These are phyloP conservation scores for Kodamaea leandrae DNA, from an alignment of 805 yeast species.

Conservation along the genomic window DNA sequence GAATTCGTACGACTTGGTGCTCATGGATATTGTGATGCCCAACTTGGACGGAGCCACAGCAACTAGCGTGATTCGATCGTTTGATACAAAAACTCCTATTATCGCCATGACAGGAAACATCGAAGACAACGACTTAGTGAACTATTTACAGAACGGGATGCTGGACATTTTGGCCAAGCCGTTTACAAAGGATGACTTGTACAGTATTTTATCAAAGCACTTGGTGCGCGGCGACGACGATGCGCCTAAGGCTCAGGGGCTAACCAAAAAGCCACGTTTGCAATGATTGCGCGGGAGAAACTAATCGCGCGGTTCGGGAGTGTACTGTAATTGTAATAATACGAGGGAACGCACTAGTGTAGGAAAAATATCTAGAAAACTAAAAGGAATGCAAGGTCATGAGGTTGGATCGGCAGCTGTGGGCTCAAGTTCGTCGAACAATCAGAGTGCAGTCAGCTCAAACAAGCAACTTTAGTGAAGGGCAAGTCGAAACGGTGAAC, in stretches of 20 bases:
- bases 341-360: too few species aligned
- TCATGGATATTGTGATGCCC: slow-evolving; percentile 91
- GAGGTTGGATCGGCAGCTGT: too few species aligned
- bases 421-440: too few species aligned
- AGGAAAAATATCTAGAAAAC: too few species aligned
- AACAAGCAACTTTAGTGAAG: too few species aligned
- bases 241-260: too few species aligned
- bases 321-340: not conserved
- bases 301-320: too few species aligned
- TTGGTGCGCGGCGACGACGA: slow-evolving; percentile 34
- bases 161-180: slow-evolving; percentile 92
- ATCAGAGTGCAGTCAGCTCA: too few species aligned
- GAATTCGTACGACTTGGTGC: slow-evolving; percentile 64
- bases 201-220: slow-evolving; percentile 73
- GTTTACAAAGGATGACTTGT: slow-evolving; percentile 82
- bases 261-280: slow-evolving; percentile 11
- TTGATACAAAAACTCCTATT: slow-evolving; percentile 83
- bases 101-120: slow-evolving; percentile 94
- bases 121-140: slow-evolving; percentile 75
- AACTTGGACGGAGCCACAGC: slow-evolving; percentile 88
- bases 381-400: too few species aligned
- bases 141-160: slow-evolving; percentile 84
- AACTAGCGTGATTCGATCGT: slow-evolving; percentile 80
- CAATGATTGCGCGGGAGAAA: too few species aligned
- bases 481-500: too few species aligned